Evolutionary conservation across 257 asterid genomes (phyloP).

Genomic region (Dorcoceras hygrometricum): DNA sequence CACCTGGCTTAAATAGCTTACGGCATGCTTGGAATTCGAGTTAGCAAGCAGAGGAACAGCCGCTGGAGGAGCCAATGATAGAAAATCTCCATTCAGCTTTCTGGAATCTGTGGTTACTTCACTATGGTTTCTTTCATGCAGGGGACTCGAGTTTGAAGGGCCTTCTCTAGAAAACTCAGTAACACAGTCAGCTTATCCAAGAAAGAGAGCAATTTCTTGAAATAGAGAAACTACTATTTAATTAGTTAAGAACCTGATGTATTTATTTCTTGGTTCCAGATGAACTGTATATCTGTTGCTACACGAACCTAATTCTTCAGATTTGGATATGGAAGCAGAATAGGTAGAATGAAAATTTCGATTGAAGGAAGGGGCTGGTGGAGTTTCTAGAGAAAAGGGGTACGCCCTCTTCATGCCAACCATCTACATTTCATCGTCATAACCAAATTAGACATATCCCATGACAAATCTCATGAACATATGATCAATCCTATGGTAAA

Average conservation of each 20-base stretch:
- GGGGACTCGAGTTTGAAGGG: conserved; percentile 38
- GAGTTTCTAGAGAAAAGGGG: conserved; percentile 45
- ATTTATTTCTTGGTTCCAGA: conserved; percentile 35
- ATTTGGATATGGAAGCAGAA: conserved; percentile 30
- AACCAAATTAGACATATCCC: conserved; percentile 22
- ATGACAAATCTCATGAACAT: neutral
- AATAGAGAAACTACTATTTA: neutral
- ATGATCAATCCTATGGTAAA: conserved; percentile 5
- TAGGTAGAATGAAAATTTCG: conserved; percentile 26
- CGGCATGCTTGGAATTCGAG: conserved; percentile 24
- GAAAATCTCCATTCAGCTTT: conserved; percentile 58
- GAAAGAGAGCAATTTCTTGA: neutral
- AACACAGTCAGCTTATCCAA: conserved; percentile 24
- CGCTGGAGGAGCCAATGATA: conserved; percentile 76
- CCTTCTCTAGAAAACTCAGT: conserved; percentile 42
- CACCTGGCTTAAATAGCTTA: conserved; percentile 40
- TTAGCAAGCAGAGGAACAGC: conserved; percentile 31
- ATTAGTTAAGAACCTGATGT: conserved; percentile 38
- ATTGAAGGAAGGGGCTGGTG: conserved; percentile 35
- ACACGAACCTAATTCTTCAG: conserved; percentile 42
- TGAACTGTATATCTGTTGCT: conserved; percentile 35
- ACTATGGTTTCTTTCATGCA: conserved; percentile 25
- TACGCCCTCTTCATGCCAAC: conserved; percentile 59
- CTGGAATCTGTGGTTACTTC: conserved; percentile 28
- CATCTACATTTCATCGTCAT: conserved; percentile 38